phyloP scores from a whole-genome alignment of 176 grass and related monocot species.

The Rhynchospora pubera region DNA sequence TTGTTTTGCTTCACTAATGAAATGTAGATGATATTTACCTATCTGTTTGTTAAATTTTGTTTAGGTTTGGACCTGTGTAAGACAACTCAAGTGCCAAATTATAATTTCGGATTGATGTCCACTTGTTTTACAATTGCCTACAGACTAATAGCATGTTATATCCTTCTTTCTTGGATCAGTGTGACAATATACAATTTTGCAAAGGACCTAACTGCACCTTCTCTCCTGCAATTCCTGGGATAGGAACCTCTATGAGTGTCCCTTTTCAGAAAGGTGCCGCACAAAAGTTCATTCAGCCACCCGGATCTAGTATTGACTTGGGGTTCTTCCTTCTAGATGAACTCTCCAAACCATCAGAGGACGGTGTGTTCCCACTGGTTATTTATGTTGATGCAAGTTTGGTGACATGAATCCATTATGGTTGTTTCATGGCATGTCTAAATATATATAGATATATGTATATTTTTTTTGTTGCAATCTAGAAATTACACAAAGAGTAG shows the following conservation, averaged over 20 bases:
- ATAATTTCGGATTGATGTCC: not conserved
- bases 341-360: constrained; percentile 55
- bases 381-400: constrained; percentile 69
- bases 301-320: constrained; percentile 72
- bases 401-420: no score
- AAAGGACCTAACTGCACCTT: constrained; percentile 57
- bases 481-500: no score
- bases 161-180: constrained; percentile 35
- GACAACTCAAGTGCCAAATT: not conserved
- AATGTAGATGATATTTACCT: no score
- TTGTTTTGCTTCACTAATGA: no score
- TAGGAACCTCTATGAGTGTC: constrained; percentile 38
- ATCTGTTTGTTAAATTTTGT: no score
- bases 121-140: not conserved
- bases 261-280: constrained; percentile 62
- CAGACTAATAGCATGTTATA: not conserved
- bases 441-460: no score
- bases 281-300: constrained; percentile 73
- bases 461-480: no score
- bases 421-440: no score
- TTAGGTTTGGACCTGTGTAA: not conserved
- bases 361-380: constrained; percentile 59
- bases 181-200: constrained; percentile 80
- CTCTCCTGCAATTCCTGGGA: constrained; percentile 42
- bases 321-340: constrained; percentile 91